A percentile compares a stretch with the other conserved stretches of the same genome.
Conservation (phyloP, 2,329 filamentous ascomycete species). For the Tolypocladium guangdongense region DNA sequence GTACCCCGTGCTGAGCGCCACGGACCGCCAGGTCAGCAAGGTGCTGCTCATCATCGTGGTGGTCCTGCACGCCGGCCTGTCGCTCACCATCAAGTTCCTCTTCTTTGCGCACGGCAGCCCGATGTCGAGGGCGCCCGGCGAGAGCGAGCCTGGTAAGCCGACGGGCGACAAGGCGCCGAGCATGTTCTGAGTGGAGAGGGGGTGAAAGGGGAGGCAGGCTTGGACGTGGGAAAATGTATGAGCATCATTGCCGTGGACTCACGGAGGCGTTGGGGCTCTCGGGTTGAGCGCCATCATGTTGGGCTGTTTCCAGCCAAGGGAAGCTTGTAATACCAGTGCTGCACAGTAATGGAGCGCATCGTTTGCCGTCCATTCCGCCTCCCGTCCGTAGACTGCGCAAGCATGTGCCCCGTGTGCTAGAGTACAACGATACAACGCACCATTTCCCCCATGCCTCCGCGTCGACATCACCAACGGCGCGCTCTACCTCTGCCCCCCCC, state of each 20-base stretch:
- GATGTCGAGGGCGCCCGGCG: conserved; percentile 27
- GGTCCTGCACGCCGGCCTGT: conserved; percentile 74
- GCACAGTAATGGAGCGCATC: conserved; percentile 9
- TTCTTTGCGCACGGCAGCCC: conserved; percentile 79
- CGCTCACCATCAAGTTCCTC: conserved; percentile 88
- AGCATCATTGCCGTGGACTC: background rate
- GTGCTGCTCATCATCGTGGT: conserved; percentile 76
- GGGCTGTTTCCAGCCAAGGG: background rate
- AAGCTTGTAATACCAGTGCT: conserved; percentile 1
- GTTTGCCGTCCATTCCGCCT: background rate
- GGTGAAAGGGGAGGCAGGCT: background rate
- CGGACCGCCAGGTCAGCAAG: conserved; percentile 86
- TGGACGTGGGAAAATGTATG: conserved; percentile 2
- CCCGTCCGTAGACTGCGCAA: background rate
- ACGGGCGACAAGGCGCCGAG: conserved; percentile 10
- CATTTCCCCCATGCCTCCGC: background rate
- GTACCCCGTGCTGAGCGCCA: conserved; percentile 85
- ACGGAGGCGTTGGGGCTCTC: background rate
- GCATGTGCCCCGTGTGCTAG: background rate
- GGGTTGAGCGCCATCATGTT: background rate
- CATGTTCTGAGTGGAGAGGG: conserved; percentile 7
- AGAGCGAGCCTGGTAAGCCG: conserved; percentile 11
- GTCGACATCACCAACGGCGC: background rate
- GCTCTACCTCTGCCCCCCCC: background rate
- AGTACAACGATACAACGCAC: too few species aligned